Evolutionary conservation across 768 basidiomycete species (phyloP).

Genomic region (Lactarius pseudohatsudake): DNA sequence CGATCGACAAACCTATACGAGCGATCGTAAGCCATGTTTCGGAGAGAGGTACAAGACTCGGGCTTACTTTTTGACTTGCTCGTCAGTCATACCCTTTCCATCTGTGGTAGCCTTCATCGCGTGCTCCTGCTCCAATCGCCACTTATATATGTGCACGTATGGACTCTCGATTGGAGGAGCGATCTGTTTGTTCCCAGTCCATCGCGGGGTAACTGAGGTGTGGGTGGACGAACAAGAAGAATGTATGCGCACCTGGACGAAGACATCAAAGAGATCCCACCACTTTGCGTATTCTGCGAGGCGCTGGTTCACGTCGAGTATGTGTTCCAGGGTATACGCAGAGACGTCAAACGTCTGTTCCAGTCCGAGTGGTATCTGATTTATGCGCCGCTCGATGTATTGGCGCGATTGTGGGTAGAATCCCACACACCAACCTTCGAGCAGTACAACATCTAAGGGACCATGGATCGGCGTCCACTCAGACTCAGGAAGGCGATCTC

Average conservation of each 20-base stretch:
- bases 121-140: conserved; percentile 90
- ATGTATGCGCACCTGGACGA: conserved; percentile 64
- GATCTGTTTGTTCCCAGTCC: conserved; percentile 36
- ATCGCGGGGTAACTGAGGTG: background rate
- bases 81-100: conserved; percentile 86
- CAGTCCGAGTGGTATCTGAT: conserved; percentile 36
- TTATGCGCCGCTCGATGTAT: conserved; percentile 57
- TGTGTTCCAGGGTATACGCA: conserved; percentile 48
- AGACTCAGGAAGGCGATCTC: conserved; percentile 65
- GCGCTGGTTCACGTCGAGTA: conserved; percentile 61
- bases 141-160: conserved; percentile 69
- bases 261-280: conserved; percentile 71
- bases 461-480: conserved; percentile 43
- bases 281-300: conserved; percentile 60
- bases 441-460: conserved; percentile 75
- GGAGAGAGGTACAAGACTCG: background rate
- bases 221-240: background rate
- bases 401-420: conserved; percentile 62
- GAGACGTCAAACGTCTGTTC: conserved; percentile 38
- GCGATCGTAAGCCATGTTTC: background rate
- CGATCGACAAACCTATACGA: conserved; percentile 76
- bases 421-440: conserved; percentile 97
- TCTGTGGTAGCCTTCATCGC: conserved; percentile 84
- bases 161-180: conserved; percentile 38
- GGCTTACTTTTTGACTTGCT: conserved; percentile 56